A percentile compares a stretch with the other conserved stretches of the same genome.
Conservation (phyloP, 306 rosid species). For the Pachyrhizus erosus region DNA sequence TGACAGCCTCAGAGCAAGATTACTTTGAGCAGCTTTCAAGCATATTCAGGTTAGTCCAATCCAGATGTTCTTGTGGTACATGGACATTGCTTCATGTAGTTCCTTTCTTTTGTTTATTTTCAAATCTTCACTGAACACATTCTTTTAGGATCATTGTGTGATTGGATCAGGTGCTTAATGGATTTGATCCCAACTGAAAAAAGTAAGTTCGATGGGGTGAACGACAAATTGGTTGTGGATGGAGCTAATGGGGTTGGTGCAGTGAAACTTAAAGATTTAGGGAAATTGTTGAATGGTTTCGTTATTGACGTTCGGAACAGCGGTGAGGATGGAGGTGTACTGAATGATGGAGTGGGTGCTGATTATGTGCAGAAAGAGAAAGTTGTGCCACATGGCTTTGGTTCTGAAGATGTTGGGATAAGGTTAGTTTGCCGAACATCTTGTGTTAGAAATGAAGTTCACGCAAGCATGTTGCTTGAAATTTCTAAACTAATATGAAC, state of each 20-base stretch:
- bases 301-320: conserved; percentile 77
- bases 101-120: conserved; percentile 21
- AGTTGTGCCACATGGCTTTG: conserved; percentile 71
- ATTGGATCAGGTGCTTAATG: conserved; percentile 80
- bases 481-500: neutral
- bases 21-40: conserved; percentile 75
- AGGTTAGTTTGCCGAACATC: conserved; percentile 66
- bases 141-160: conserved; percentile 48
- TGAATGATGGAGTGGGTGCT: conserved; percentile 96
- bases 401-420: conserved; percentile 67
- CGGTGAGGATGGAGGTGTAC: conserved; percentile 75
- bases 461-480: neutral
- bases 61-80: neutral
- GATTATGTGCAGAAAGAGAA: conserved; percentile 99
- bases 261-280: conserved; percentile 62
- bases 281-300: conserved; percentile 60
- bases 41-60: conserved; percentile 78
- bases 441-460: conserved; percentile 16
- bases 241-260: conserved; percentile 98
- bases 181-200: conserved; percentile 70
- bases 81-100: conserved; percentile 3
- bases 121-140: conserved; percentile 24
- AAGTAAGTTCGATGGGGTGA: conserved; percentile 36
- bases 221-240: conserved; percentile 73
- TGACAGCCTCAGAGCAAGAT: conserved; percentile 65